Base-by-base conservation (phyloP, 2,329 filamentous ascomycete genomes). In the Coniochaeta sp. region DNA sequence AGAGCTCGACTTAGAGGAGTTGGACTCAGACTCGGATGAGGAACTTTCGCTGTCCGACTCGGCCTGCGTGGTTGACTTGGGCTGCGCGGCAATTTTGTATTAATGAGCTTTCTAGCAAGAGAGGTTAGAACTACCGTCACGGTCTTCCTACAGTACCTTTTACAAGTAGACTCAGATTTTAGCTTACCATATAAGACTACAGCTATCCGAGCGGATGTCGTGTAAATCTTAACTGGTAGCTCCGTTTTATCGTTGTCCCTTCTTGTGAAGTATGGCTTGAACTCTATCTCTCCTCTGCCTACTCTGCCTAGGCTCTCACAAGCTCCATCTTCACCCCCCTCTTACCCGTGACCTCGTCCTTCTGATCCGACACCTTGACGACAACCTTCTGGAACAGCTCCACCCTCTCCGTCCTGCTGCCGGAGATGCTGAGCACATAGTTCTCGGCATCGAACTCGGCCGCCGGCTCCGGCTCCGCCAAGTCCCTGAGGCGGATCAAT, bases 341-440 rank as follows among this genome's bases (percentile, higher is more conserved):
- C 87, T 98, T 99, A 60, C 95, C 95, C n/a, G 93, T 97, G 62
- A 86, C 86, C 77, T 96, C 91, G 73, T 99, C 95, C 79, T 93
- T 91, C 71, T 96, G 89, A 72, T 98, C 96, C 68, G 87, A 90
- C 65, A 99, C 92, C 71, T 88, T 86, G 16, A 99, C 93, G 67
- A 81, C 84, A 65, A 99, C 89, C 80, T 93, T 96, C 73, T 95
- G 87, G 80, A 99, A 99, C 62, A 99, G 77, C 73, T 96, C 91
- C 1, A 97, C 83, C 64, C 75, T 81, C 65, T 87, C 62, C 64
- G 80, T 75, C 57, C 81, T 75, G 67, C 78, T 81, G 10, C 85
- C 84, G 55, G 74, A 79, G 4, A 84, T 83, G 66, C 75, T 83
- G 40, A 99, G 80, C 54, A 85, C 84, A 74, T 96, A 99, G 61